These are phyloP conservation scores for Ocimum tenuiflorum DNA, from an alignment of 257 asterid genomes.

Conservation along the genomic window DNA sequence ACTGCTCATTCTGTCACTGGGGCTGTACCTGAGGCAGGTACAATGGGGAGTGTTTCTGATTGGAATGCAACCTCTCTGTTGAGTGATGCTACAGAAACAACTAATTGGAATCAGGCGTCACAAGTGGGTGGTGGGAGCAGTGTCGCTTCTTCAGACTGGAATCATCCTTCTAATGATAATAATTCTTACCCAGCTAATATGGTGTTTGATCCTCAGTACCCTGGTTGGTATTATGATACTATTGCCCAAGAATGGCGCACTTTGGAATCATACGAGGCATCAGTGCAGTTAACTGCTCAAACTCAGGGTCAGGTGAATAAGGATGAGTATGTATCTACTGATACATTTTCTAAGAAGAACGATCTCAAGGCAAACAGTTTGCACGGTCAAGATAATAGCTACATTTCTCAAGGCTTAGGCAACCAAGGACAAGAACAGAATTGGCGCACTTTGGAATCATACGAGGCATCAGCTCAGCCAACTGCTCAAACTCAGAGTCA, in stretches of 20 bases:
- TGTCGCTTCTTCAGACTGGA: constrained; percentile 42
- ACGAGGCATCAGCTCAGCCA: constrained; percentile 40
- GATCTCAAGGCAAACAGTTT: constrained; percentile 22
- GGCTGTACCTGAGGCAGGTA: constrained; percentile 45
- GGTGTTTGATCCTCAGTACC: constrained; percentile 91
- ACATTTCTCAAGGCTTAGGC: constrained; percentile 27
- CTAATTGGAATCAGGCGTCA: constrained; percentile 54
- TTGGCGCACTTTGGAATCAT: constrained; percentile 70
- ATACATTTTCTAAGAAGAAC: constrained; percentile 31
- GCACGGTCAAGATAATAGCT: constrained; percentile 29
- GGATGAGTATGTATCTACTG: constrained; percentile 31
- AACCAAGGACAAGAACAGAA: constrained; percentile 41
- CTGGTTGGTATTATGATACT: constrained; percentile 87
- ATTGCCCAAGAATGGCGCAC: constrained; percentile 57
- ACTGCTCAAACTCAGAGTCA: constrained; percentile 40
- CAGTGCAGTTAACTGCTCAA: constrained; percentile 43
- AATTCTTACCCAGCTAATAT: constrained; percentile 74
- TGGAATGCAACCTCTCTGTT: constrained; percentile 45
- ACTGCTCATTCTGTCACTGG: constrained; percentile 48
- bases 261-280: constrained; percentile 51
- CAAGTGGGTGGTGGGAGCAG: constrained; percentile 28
- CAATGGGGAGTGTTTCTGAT: constrained; percentile 34
- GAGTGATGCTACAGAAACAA: constrained; percentile 29
- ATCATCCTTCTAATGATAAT: constrained; percentile 41
- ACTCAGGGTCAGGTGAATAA: constrained; percentile 41